Evolutionary conservation across 257 asterid genomes (phyloP).

Genomic region (Solanum tarapatanum): DNA sequence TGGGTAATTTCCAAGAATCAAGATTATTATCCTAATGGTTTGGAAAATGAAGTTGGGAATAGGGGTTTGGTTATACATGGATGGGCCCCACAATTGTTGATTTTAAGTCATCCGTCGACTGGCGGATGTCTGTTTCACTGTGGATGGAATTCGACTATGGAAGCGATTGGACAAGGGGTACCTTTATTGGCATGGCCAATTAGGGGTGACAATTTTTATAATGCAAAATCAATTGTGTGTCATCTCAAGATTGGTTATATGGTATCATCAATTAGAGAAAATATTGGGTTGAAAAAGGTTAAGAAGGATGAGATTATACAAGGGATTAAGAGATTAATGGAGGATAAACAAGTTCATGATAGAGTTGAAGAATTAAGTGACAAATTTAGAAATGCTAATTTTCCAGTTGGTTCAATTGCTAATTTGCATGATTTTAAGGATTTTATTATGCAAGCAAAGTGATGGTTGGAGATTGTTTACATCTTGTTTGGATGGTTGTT

Average conservation of each 20-base stretch:
- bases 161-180: constrained; percentile 48
- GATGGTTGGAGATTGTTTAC: background rate
- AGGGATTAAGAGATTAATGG: constrained; percentile 44
- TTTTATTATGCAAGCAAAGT: background rate
- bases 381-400: constrained; percentile 24
- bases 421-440: background rate
- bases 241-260: constrained; percentile 35
- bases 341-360: constrained; percentile 32
- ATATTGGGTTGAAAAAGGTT: constrained; percentile 16
- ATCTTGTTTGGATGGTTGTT: background rate
- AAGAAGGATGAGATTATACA: constrained; percentile 28
- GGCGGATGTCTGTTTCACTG: constrained; percentile 69
- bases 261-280: constrained; percentile 18
- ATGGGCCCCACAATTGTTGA: constrained; percentile 68
- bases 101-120: constrained; percentile 44
- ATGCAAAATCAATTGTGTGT: constrained; percentile 35
- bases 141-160: constrained; percentile 69
- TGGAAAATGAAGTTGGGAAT: constrained; percentile 28
- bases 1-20: constrained; percentile 58
- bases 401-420: constrained; percentile 30
- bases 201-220: constrained; percentile 63
- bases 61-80: constrained; percentile 59
- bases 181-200: constrained; percentile 75
- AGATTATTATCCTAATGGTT: constrained; percentile 40
- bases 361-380: constrained; percentile 20